Evolutionary conservation across 345 rosid genomes (phyloP).

Genomic region (Laguncularia racemosa): DNA sequence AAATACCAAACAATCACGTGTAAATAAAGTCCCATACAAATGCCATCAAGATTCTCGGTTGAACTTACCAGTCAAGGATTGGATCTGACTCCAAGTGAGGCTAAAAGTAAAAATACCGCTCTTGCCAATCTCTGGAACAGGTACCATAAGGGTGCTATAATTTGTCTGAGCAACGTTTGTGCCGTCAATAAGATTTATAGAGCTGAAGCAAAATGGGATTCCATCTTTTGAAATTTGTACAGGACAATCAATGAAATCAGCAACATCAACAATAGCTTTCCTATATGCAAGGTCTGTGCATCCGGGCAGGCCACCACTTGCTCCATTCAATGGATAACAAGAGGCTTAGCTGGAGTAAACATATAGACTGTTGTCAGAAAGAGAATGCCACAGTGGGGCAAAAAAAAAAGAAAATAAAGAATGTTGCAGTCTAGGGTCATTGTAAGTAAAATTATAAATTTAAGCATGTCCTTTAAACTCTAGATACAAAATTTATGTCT

Average conservation of each 20-base stretch:
- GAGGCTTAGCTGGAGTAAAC: conserved; percentile 33
- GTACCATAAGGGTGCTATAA: conserved; percentile 26
- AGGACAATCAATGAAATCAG: conserved; percentile 72
- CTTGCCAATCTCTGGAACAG: conserved; percentile 33
- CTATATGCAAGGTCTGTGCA: conserved; percentile 75
- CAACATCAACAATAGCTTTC: conserved; percentile 64
- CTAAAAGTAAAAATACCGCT: conserved; percentile 54
- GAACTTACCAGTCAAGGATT: conserved; percentile 53
- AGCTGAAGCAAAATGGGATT: conserved; percentile 53
- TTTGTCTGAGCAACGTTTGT: conserved; percentile 32
- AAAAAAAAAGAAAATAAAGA: too few species aligned
- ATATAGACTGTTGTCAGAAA: conserved; percentile 3
- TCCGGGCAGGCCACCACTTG: conserved; percentile 89
- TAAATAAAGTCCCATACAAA: too few species aligned
- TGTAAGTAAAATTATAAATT: too few species aligned
- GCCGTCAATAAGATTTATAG: conserved; percentile 51
- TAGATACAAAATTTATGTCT: too few species aligned
- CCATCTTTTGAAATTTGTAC: conserved; percentile 80
- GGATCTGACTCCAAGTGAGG: conserved; percentile 66
- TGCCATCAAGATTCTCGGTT: too few species aligned
- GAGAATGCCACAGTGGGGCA: not conserved
- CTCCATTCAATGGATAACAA: conserved; percentile 70
- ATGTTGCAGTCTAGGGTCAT: too few species aligned
- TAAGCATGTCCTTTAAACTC: too few species aligned
- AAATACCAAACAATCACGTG: too few species aligned